Evolutionary conservation across 768 basidiomycete species (phyloP), one percentile per base, ranked within the genome.

Genomic region (Gyrodon lividus): DNA sequence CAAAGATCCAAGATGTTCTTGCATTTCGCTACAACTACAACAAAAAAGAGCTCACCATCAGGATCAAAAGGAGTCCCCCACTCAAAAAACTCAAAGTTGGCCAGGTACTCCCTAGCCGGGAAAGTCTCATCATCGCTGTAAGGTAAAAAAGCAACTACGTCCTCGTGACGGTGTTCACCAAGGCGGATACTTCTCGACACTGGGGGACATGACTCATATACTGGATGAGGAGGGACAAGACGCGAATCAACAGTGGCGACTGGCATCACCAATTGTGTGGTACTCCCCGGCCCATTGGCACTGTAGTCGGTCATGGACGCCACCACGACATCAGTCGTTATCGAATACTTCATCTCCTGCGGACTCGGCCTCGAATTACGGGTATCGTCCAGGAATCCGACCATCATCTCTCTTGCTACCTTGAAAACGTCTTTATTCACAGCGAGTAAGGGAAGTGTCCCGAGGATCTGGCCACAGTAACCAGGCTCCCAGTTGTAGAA

Each of bases 161-260:
- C 1, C 3, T 40, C 51, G 5, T 57, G 41, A 4, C 5, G 31
- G 2, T 9, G 2, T 8, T 6, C 12, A 14, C 58, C 24, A 31
- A 55, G 30, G 14, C 48, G 17, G 38, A 72, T 54, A 50, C 68
- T 80, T 16, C 63, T 59, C 1, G 71, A 70, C 1, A 63, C 51
- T 0, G 81, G 75, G 0, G 81, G 68, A 55, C 81, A 83, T n/a
- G 67, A 67, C 14, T 77, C 74, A 53, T 82, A 82, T 1, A 49
- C 37, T 0, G 71, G 65, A 33, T 70, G 65, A 4, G 70, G 59
- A 16, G 43, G 33, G 37, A 57, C 17, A n/a, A 14, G 24, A 26
- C 31, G 28, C 9, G 35, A 6, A 20, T 60, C 53, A 14, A 66
- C 16, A 22, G 51, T 51, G 39, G 57, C 33, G n/a, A 59, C 51